Evolutionary conservation across 768 basidiomycete species (phyloP).

Genomic region (Jaapia argillacea): DNA sequence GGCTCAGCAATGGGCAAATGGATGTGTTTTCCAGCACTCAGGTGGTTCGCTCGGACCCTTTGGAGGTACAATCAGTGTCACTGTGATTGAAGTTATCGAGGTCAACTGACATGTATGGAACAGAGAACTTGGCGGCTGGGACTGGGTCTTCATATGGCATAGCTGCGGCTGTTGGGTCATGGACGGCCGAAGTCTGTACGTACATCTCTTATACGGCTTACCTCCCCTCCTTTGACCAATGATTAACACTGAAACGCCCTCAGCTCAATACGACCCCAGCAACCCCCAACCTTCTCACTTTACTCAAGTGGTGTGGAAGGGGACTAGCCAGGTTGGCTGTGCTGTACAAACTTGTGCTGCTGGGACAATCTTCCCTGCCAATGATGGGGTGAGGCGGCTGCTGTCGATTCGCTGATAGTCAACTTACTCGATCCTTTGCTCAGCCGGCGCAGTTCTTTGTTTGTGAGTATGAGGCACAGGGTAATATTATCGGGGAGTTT

Average conservation of each 20-base stretch:
- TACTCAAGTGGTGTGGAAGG: conserved; percentile 74
- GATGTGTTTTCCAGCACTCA: conserved; percentile 38
- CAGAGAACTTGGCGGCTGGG: conserved; percentile 71
- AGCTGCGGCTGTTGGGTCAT: conserved; percentile 38
- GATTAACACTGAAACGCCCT: not conserved
- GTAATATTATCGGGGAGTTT: conserved; percentile 57
- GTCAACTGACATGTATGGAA: not conserved
- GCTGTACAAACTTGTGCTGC: conserved; percentile 45
- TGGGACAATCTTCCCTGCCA: conserved; percentile 46
- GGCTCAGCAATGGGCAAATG: conserved; percentile 41
- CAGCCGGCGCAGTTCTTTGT: conserved; percentile 52
- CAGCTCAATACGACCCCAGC: conserved; percentile 45
- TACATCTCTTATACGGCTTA: too few relatives aligned
- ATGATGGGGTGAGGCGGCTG: conserved; percentile 45
- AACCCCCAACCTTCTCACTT: conserved; percentile 58
- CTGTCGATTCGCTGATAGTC: not conserved
- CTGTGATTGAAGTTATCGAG: not conserved
- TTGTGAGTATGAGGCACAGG: conserved; percentile 58
- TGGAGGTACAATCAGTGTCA: not conserved
- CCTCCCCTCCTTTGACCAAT: not conserved
- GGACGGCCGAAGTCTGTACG: conserved; percentile 64
- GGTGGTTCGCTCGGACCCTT: conserved; percentile 17
- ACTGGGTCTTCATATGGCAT: conserved; percentile 44
- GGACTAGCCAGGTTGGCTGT: conserved; percentile 54
- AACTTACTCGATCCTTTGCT: not conserved